Base-by-base conservation (phyloP, 371 early-diverging fungal species). In the Rhizopus delemar region DNA sequence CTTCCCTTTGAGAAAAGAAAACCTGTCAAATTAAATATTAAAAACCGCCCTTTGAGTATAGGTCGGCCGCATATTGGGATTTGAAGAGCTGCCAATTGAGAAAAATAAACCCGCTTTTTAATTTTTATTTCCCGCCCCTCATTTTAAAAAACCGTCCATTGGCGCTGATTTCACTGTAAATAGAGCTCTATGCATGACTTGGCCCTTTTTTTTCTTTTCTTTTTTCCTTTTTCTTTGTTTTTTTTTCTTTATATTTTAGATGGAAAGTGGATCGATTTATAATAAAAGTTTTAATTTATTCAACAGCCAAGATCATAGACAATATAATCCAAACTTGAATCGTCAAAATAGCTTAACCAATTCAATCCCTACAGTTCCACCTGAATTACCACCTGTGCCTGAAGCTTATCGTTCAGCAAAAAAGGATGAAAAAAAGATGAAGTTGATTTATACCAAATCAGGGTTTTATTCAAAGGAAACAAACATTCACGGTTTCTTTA, bases 371-470 rank as follows among this genome's bases (percentile, higher is more conserved):
- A 51, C 51, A 41, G 41, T 45, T 56, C 66, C 46, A 7, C 66
- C 66, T 57, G 61, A 56, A 7, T 53, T 66, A 57, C 66, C 66
- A 38, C 66, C 66, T 29, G 41, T 57, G 13, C 62, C 66, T 28
- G 48, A 46, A 16, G 62, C 59, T 3, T 66, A 66, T 46, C 4
- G 38, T 15, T 12, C n/a, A 15, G 38, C 45, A 35, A 29, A 11
- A 13, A 12, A 29, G n/a, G 12, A 8, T n/a, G 6, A 43, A 6
- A 5, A 43, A 16, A 33, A n/a, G 31, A 15, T 46, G 29, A 8
- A 68, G 11, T 43, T 78, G 13, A 67, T 78, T 9, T 78, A 78
- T 57, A 57, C 75, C 22, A 78, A 78, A 46, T 74, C 75, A 7
- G 78, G 73, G 2, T 78, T 74, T 35, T 74, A 69, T 46, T 49